Percentiles rank a stretch among this genome's conserved stretches.
Conservation (phyloP, 345 rosid species). For the Gossypium thurberi region DNA sequence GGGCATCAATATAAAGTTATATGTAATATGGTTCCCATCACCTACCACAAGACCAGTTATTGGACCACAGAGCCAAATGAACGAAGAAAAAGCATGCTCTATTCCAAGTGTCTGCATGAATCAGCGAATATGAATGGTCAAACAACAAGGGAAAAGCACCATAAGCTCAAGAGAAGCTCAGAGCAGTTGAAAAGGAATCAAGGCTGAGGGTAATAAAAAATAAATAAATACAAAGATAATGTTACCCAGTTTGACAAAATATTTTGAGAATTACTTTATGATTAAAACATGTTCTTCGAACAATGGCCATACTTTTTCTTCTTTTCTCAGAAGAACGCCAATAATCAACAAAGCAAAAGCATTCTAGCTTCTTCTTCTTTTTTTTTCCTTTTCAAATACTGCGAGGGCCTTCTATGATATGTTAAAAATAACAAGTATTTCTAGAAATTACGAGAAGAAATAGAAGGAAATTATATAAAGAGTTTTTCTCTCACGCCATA, state of each 20-base stretch:
- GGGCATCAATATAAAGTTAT: not conserved
- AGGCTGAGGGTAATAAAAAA: not conserved
- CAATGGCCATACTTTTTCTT: not conserved
- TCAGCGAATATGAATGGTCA: conserved; percentile 22
- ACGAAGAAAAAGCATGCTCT: conserved; percentile 87
- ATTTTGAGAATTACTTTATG: not conserved
- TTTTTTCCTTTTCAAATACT: not conserved
- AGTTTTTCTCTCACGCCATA: not conserved
- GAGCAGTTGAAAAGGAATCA: not conserved
- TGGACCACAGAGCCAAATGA: conserved; percentile 96
- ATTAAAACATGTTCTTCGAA: not conserved
- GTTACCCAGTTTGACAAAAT: not conserved
- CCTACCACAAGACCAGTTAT: conserved; percentile 97
- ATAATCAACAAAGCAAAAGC: not conserved
- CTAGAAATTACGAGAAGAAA: not conserved
- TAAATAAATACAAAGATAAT: not conserved
- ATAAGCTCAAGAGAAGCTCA: conserved; percentile 9
- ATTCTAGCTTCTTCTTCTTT: not conserved
- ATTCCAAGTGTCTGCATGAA: conserved; percentile 88
- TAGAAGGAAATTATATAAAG: not conserved
- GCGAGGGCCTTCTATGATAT: not conserved
- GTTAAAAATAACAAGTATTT: not conserved
- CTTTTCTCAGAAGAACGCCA: not conserved
- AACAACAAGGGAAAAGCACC: conserved; percentile 1
- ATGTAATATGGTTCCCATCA: conserved; percentile 14